A percentile compares a stretch with the other conserved stretches of the same genome.
Conservation (phyloP, 768 basidiomycete species). For the Pilatotrama ljubarskyi region DNA sequence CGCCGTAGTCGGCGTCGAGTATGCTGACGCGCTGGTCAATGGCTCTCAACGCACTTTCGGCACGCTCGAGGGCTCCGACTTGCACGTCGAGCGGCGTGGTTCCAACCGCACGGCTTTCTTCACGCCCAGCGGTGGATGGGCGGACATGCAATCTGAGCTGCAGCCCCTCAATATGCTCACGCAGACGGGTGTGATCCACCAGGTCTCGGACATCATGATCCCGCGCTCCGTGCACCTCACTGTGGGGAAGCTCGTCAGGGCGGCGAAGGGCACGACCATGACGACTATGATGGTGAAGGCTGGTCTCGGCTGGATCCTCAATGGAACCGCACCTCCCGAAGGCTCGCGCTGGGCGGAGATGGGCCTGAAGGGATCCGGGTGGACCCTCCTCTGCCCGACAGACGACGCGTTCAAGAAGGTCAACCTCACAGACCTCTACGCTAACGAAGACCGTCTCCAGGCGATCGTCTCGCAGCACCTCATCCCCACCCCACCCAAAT, state of each 20-base stretch:
- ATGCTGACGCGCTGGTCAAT: constrained; percentile 57
- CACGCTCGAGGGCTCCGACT: constrained; percentile 83
- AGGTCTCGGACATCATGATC: constrained; percentile 80
- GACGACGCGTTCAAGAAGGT: constrained; percentile 89
- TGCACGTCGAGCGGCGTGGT: constrained; percentile 62
- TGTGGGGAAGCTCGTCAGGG: constrained; percentile 86
- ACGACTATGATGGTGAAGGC: constrained; percentile 77
- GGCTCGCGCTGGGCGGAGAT: constrained; percentile 63
- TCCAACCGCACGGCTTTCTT: constrained; percentile 49
- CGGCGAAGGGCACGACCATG: constrained; percentile 90
- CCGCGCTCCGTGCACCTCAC: constrained; percentile 87
- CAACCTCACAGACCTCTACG: constrained; percentile 76
- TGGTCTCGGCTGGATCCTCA: constrained; percentile 87
- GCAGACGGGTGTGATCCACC: constrained; percentile 87
- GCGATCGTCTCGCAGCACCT: constrained; percentile 76
- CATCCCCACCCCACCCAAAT: constrained; percentile 46
- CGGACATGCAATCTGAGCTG: constrained; percentile 62
- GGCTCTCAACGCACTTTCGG: constrained; percentile 72
- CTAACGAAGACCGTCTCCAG: constrained; percentile 52
- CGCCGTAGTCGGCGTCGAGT: constrained; percentile 72
- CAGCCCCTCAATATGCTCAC: constrained; percentile 73
- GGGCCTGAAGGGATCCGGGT: constrained; percentile 54
- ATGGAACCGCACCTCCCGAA: constrained; percentile 78
- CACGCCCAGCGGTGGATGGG: constrained; percentile 77
- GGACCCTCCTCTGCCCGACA: constrained; percentile 89